Evolutionary conservation across 1,284 basidiomycete genomes (phyloP), one percentile per base, ranked within the genome.

Genomic region (Sporisorium sorghi): DNA sequence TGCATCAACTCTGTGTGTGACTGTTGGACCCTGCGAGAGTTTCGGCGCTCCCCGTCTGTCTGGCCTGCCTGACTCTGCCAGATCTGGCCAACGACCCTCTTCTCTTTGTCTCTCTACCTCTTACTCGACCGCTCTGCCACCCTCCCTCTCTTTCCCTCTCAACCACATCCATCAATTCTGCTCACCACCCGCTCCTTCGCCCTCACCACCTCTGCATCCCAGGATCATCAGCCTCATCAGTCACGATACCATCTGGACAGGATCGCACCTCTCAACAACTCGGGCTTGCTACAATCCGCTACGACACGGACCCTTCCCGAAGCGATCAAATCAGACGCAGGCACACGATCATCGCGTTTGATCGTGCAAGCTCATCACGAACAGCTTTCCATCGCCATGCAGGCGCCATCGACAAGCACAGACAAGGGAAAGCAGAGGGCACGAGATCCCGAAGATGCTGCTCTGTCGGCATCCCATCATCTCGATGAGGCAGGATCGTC

Each of bases 351-450:
- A 6, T 30, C 46, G 17, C 46, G 3, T n/a, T 47, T 17, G 8
- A 19, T 11, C 17, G 15, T 6, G 4, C 2, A 44, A 14, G 5
- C 9, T 24, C 42, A 11, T 17, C 17, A 47, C 17, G 26, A 17
- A 40, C 7, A 8, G 10, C 37, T 5, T 15, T 9, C n/a, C 17
- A 10, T 10, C 55, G 48, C 2, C 35, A 63, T 59, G 46, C 33
- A 61, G 35, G 11, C 11, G 8, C 12, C 54, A 14, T 10, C 28
- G 11, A 24, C 24, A 42, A 58, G 35, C 49, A 54, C 42, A 23
- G 50, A 58, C 47, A 71, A 71, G 30, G 68, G 62, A 17, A 71
- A 71, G 47, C 56, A 59, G 26, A 57, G 37, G 30, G 62, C 55
- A 9, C 32, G 12, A 19, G 62, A 71, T 23, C 33, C 52, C 19